These are phyloP conservation scores for Picea glauca DNA, from an alignment of 75 land plant genomes.

Conservation along the genomic window DNA sequence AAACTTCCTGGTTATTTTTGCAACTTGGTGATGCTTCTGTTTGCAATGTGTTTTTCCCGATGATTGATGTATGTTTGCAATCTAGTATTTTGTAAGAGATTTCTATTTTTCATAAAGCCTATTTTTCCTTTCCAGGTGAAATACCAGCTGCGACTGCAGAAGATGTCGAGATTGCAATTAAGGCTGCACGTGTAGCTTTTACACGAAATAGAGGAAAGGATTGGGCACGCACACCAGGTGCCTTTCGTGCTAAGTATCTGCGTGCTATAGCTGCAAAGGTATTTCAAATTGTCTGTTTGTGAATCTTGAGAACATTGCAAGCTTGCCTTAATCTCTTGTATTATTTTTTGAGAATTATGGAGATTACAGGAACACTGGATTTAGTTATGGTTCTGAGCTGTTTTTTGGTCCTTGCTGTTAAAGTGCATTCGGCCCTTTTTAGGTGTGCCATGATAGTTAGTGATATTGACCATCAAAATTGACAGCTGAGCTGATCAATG, in stretches of 20 bases:
- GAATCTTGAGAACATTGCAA: neutral
- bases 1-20: too few relatives aligned
- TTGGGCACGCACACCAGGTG: constrained; percentile 86
- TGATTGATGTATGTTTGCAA: too few relatives aligned
- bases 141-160: constrained; percentile 95
- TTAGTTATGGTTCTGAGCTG: neutral
- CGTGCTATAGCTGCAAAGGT: constrained; percentile 98
- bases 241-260: constrained; percentile 83
- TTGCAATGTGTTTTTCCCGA: too few relatives aligned
- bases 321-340: neutral
- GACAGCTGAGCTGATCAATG: neutral
- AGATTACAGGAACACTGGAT: neutral
- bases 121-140: constrained; percentile 47
- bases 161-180: constrained; percentile 89
- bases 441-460: neutral
- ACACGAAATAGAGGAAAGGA: constrained; percentile 65
- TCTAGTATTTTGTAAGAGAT: too few relatives aligned
- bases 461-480: neutral
- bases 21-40: too few relatives aligned
- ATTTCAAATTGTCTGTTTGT: neutral
- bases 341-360: neutral
- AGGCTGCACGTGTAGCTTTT: constrained; percentile 80
- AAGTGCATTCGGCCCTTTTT: neutral
- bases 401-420: neutral
- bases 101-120: neutral